A percentile compares a stretch with the other conserved stretches of the same genome.
Evolutionary conservation across 805 yeast species (phyloP).

Genomic region (Teunomyces gatunensis): DNA sequence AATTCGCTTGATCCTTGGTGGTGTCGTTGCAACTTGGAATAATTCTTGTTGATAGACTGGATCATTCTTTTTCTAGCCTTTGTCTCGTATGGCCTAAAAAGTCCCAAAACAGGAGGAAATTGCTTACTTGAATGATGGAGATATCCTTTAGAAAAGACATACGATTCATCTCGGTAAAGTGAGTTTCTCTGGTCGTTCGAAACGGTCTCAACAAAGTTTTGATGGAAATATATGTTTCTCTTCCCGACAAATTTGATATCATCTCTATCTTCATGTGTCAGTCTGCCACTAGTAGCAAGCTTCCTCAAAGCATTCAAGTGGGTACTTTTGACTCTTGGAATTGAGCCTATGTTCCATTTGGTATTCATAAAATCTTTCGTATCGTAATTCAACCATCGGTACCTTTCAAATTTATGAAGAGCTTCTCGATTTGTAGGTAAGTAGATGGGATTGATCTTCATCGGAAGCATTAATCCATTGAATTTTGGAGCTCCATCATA

Average conservation of each 20-base stretch:
- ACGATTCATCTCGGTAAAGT: slow-evolving; percentile 8
- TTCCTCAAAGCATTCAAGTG: slow-evolving; percentile 22
- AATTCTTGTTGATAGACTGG: slow-evolving; percentile 28
- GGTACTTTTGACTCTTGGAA: slow-evolving; percentile 38
- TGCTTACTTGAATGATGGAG: slow-evolving; percentile 13
- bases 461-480: slow-evolving; percentile 25
- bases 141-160: slow-evolving; percentile 26
- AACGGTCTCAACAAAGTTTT: slow-evolving; percentile 25
- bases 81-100: slow-evolving; percentile 42
- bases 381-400: slow-evolving; percentile 24
- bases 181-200: slow-evolving; percentile 7
- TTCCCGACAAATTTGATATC: slow-evolving; percentile 30
- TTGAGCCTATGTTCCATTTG: slow-evolving; percentile 38
- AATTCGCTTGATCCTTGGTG: background rate
- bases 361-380: slow-evolving; percentile 17
- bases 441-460: slow-evolving; percentile 18
- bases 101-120: slow-evolving; percentile 17
- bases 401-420: background rate
- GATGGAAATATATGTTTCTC: slow-evolving; percentile 37
- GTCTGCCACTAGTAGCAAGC: slow-evolving; percentile 2
- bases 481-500: slow-evolving; percentile 13
- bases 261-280: slow-evolving; percentile 4
- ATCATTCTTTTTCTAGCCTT: slow-evolving; percentile 36
- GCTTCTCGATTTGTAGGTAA: slow-evolving; percentile 19
- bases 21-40: slow-evolving; percentile 3